Evolutionary conservation across 2,329 filamentous ascomycete genomes (phyloP).

Genomic region (Penicillium crustosum): DNA sequence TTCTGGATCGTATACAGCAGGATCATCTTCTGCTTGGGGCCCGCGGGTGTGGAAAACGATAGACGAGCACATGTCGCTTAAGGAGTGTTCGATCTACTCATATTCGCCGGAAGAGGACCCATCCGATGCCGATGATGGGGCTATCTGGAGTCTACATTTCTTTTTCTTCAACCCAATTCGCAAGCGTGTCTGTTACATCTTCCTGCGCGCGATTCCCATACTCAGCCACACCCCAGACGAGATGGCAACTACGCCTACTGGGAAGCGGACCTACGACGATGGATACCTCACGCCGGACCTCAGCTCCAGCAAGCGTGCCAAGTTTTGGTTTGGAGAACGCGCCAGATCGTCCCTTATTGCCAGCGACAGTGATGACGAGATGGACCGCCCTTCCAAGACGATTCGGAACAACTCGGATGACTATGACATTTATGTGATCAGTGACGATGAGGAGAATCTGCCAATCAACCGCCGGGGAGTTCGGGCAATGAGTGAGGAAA

Average conservation of each 20-base stretch:
- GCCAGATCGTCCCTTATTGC: slow-evolving; percentile 46
- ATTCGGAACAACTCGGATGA: slow-evolving; percentile 39
- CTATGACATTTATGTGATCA: slow-evolving; percentile 46
- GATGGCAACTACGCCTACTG: slow-evolving; percentile 43
- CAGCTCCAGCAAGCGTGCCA: slow-evolving; percentile 75
- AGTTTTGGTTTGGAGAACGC: slow-evolving; percentile 80
- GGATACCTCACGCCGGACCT: slow-evolving; percentile 51
- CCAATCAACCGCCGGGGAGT: slow-evolving; percentile 46
- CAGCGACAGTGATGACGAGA: slow-evolving; percentile 47
- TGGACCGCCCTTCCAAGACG: slow-evolving; percentile 30
- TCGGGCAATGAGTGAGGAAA: slow-evolving; percentile 54
- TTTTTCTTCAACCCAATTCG: slow-evolving; percentile 95
- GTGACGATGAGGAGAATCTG: slow-evolving; percentile 45
- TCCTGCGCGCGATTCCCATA: slow-evolving; percentile 76
- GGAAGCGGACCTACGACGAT: slow-evolving; percentile 50
- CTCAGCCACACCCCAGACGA: slow-evolving; percentile 66
- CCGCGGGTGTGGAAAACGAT: slow-evolving; percentile 89
- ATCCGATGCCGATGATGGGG: slow-evolving; percentile 88
- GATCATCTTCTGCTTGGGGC: slow-evolving; percentile 69
- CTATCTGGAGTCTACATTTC: slow-evolving; percentile 93
- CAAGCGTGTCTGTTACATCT: slow-evolving; percentile 92
- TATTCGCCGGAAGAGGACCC: slow-evolving; percentile 88
- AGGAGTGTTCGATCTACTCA: slow-evolving; percentile 84
- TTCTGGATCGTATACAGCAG: slow-evolving; percentile 48
- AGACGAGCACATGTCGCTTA: slow-evolving; percentile 90